phyloP scores from a whole-genome alignment of 352 stramenopile species.

The Pythium aquatile region DNA sequence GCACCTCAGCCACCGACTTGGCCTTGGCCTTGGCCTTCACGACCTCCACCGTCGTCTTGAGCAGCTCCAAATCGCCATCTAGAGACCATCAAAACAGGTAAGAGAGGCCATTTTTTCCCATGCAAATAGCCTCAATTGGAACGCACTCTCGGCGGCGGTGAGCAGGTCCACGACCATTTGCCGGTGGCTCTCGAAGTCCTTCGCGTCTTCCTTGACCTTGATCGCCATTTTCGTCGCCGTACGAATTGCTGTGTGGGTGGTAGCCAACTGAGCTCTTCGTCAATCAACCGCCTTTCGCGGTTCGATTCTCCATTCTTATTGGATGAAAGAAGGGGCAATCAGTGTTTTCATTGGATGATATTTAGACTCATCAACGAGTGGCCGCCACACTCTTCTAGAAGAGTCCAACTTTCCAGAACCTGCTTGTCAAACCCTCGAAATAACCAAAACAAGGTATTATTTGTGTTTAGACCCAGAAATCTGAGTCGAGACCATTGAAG shows the following conservation, averaged over 20 bases:
- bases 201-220: conserved; percentile 60
- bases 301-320: neutral
- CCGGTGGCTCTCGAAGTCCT: conserved; percentile 78
- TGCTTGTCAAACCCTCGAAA: neutral
- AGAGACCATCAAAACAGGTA: conserved; percentile 1
- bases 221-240: conserved; percentile 31
- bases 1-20: conserved; percentile 38
- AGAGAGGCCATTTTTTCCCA: neutral
- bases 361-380: conserved; percentile 11
- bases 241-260: conserved; percentile 1
- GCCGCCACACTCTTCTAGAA: conserved; percentile 17
- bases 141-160: conserved; percentile 69
- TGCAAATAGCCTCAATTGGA: neutral
- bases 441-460: conserved; percentile 7
- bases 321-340: conserved; percentile 6
- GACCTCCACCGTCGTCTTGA: conserved; percentile 66
- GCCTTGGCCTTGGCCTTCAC: conserved; percentile 54
- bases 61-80: conserved; percentile 72
- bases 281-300: neutral
- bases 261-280: neutral
- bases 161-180: conserved; percentile 74
- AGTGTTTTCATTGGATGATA: conserved; percentile 22
- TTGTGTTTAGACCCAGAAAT: conserved; percentile 1
- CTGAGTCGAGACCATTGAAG: conserved; percentile 1
- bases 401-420: conserved; percentile 8